Evolutionary conservation across 106 monocot species (phyloP).

Genomic region (Platanthera zijinensis): DNA sequence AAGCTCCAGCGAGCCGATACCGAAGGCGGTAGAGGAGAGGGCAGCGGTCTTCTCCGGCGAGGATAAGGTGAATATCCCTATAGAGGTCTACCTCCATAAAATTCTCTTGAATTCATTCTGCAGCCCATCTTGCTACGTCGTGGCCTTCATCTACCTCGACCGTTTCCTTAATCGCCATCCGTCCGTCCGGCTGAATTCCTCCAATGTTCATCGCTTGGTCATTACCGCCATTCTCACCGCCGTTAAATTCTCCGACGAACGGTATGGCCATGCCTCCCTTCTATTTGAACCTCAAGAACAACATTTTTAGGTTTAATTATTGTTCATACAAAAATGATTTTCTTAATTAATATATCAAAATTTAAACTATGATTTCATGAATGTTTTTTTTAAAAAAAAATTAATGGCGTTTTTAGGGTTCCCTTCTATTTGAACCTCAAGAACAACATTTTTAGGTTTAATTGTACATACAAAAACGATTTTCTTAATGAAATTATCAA

Average conservation of each 20-base stretch:
- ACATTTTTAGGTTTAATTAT: no score
- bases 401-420: no score
- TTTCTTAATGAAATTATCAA: no score
- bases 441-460: no score
- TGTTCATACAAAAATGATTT: no score
- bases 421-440: no score
- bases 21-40: background rate
- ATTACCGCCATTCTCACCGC: constrained; percentile 47
- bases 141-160: constrained; percentile 44
- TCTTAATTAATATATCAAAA: no score
- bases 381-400: no score
- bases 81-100: constrained; percentile 28
- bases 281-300: no score
- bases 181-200: constrained; percentile 17
- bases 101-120: constrained; percentile 38
- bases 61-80: constrained; percentile 24
- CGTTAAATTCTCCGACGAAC: constrained; percentile 49
- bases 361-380: no score
- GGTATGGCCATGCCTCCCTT: constrained; percentile 11
- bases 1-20: no score
- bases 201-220: constrained; percentile 46
- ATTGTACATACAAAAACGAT: no score
- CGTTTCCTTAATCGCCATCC: constrained; percentile 21
- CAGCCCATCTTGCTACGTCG: constrained; percentile 48
- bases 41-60: constrained; percentile 26